A percentile compares a stretch with the other conserved stretches of the same genome.
Evolutionary conservation across 2,329 filamentous ascomycete species (phyloP).

Genomic region (Clonostachys sp.): DNA sequence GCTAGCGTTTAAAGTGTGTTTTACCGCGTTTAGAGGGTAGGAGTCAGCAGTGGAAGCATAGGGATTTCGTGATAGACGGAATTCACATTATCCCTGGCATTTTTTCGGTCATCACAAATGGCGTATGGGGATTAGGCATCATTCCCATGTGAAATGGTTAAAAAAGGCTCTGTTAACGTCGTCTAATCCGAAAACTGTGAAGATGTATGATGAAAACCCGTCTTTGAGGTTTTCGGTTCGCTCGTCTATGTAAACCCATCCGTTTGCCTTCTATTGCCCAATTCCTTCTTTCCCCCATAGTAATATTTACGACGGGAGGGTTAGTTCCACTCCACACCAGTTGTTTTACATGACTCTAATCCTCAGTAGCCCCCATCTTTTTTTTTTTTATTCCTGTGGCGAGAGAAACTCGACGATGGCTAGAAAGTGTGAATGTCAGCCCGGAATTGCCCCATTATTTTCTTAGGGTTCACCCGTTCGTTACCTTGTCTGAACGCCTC

Average conservation of each 20-base stretch:
- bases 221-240: too few species aligned
- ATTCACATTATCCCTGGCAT: conserved; percentile 27
- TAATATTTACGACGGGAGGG: too few species aligned
- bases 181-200: neutral
- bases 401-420: conserved; percentile 61
- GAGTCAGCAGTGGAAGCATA: conserved; percentile 3
- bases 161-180: conserved; percentile 22
- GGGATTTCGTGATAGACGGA: conserved; percentile 17
- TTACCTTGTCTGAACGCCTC: conserved; percentile 71
- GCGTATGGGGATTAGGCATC: conserved; percentile 36
- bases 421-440: conserved; percentile 15
- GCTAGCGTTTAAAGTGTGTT: conserved; percentile 75
- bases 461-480: conserved; percentile 9
- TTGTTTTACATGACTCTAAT: neutral
- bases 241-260: neutral
- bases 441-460: neutral
- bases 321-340: too few species aligned
- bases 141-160: conserved; percentile 27
- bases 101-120: conserved; percentile 37
- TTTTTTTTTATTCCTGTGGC: conserved; percentile 33
- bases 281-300: neutral
- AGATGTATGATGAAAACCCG: neutral
- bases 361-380: neutral
- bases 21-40: conserved; percentile 5
- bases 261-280: conserved; percentile 1